These are phyloP conservation scores for Panaeolus papilionaceus DNA, from an alignment of 768 basidiomycete species.

Conservation along the genomic window DNA sequence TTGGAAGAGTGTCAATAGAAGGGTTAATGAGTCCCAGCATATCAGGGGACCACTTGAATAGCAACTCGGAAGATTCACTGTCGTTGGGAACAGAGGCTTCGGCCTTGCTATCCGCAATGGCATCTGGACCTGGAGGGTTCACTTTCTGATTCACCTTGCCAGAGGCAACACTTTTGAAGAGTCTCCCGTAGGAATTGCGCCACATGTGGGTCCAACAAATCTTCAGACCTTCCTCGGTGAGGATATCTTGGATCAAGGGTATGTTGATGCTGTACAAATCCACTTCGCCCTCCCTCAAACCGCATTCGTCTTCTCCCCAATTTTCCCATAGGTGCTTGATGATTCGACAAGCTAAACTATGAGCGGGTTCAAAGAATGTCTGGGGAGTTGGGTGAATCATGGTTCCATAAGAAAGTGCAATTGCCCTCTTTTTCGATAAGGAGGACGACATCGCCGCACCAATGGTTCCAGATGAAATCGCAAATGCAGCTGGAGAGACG, in stretches of 20 bases:
- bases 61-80: constrained; percentile 43
- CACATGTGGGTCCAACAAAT: constrained; percentile 85
- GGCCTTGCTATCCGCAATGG: constrained; percentile 32
- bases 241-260: constrained; percentile 73
- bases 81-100: constrained; percentile 21
- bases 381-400: constrained; percentile 72
- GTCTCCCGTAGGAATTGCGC: constrained; percentile 83
- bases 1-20: constrained; percentile 59
- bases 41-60: constrained; percentile 78
- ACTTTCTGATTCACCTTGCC: constrained; percentile 23
- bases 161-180: constrained; percentile 65
- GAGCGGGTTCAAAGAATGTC: constrained; percentile 70
- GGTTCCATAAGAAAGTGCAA: constrained; percentile 90
- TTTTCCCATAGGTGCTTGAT: constrained; percentile 79
- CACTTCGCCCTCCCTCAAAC: constrained; percentile 66
- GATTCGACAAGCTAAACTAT: constrained; percentile 70
- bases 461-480: constrained; percentile 90
- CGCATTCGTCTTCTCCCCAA: constrained; percentile 78
- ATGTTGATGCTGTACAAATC: constrained; percentile 91
- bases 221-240: constrained; percentile 64
- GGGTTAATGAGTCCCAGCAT: constrained; percentile 74
- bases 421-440: constrained; percentile 72
- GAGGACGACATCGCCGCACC: constrained; percentile 88
- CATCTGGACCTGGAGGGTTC: constrained; percentile 52
- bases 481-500: constrained; percentile 70